Percentiles rank a stretch among this genome's conserved stretches.
Conservation (phyloP, 2,329 filamentous ascomycete genomes). For the Paraphaeosphaeria minitans region DNA sequence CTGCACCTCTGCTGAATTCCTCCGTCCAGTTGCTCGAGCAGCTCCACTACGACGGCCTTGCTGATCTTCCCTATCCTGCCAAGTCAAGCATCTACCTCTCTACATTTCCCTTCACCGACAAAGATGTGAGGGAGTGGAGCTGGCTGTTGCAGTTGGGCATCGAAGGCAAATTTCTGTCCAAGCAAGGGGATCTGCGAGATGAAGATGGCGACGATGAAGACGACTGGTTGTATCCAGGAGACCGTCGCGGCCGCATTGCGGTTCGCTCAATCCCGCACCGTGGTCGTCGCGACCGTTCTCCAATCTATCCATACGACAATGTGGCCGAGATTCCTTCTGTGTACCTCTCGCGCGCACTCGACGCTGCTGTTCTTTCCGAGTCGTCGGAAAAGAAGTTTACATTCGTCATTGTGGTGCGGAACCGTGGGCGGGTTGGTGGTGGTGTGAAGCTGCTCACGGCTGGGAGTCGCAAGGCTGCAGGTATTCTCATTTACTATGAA, state of each 20-base stretch:
- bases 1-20: constrained; percentile 12
- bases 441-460: constrained; percentile 26
- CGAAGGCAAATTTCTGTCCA: constrained; percentile 23
- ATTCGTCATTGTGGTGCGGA: constrained; percentile 27
- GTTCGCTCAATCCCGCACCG: background rate
- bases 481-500: constrained; percentile 30
- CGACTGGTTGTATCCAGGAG: background rate
- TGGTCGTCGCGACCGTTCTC: constrained; percentile 15
- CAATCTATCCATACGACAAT: constrained; percentile 8
- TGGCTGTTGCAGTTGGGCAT: constrained; percentile 26
- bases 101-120: constrained; percentile 32
- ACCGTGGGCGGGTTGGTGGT: constrained; percentile 9
- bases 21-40: constrained; percentile 23
- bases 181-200: constrained; percentile 11
- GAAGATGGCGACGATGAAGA: constrained; percentile 4
- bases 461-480: constrained; percentile 32
- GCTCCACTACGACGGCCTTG: constrained; percentile 25
- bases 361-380: constrained; percentile 23
- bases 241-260: background rate
- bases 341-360: constrained; percentile 29
- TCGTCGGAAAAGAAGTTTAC: constrained; percentile 15
- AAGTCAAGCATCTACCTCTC: constrained; percentile 26
- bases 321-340: constrained; percentile 21
- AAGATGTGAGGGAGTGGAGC: constrained; percentile 30
- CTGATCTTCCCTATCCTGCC: constrained; percentile 24